These are phyloP conservation scores for Talaromyces proteolyticus DNA, from an alignment of 495 filamentous ascomycete genomes.

Conservation along the genomic window DNA sequence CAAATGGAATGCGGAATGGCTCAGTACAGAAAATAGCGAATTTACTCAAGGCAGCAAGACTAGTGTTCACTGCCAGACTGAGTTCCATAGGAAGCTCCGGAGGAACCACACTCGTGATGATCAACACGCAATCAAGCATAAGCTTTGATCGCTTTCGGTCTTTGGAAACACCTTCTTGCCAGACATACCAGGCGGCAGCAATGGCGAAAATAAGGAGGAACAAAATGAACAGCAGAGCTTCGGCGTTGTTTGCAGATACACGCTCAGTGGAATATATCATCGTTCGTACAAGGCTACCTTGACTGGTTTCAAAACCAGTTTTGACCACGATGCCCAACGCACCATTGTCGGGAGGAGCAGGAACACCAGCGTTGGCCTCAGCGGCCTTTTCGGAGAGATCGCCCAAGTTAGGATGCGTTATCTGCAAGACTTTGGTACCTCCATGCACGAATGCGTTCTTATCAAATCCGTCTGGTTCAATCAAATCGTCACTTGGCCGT, in stretches of 20 bases:
- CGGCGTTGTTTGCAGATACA: constrained; percentile 93
- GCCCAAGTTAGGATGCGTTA: constrained; percentile 73
- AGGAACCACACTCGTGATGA: constrained; percentile 94
- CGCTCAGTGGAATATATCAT: constrained; percentile 99
- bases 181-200: constrained; percentile 99
- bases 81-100: constrained; percentile 98
- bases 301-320: constrained; percentile 97
- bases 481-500: constrained; percentile 71
- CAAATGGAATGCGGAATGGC: constrained; percentile 97
- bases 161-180: constrained; percentile 87
- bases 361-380: constrained; percentile 64
- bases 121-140: constrained; percentile 93
- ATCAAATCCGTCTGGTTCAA: constrained; percentile 89
- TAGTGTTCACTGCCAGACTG: constrained; percentile 96
- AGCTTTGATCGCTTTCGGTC: constrained; percentile 97
- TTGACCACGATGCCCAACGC: constrained; percentile 92
- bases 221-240: constrained; percentile 92
- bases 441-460: constrained; percentile 96
- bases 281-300: constrained; percentile 93
- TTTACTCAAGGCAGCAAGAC: constrained; percentile 87
- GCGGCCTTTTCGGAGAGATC: constrained; percentile 56
- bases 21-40: constrained; percentile 98
- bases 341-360: constrained; percentile 79
- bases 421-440: constrained; percentile 94
- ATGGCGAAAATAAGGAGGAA: constrained; percentile 95